Conservation (phyloP, 1,284 basidiomycete genomes). For the Trametes sp. region DNA sequence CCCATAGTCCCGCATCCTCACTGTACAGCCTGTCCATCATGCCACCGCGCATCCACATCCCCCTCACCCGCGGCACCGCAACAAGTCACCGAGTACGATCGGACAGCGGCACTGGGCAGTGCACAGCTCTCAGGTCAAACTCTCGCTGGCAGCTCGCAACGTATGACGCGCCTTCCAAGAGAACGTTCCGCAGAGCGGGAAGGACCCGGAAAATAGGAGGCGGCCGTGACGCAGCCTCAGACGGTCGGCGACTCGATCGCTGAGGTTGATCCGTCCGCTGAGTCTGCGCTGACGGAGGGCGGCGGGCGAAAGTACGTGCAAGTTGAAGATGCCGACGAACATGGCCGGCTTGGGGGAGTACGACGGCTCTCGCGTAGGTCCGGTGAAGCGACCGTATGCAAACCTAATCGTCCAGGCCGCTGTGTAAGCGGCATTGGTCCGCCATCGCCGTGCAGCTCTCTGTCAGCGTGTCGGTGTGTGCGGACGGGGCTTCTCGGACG, state of each 20-base stretch:
- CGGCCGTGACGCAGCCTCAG: neutral
- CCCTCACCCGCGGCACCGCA: neutral
- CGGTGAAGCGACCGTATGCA: too few species aligned
- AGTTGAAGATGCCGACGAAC: too few species aligned
- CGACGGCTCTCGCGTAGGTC: neutral
- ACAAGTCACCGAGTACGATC: constrained; percentile 9
- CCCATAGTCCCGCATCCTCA: too few species aligned
- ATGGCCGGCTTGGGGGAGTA: too few species aligned
- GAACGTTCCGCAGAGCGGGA: constrained; percentile 12
- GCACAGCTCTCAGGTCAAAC: constrained; percentile 13
- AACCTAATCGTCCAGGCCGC: neutral
- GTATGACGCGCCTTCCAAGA: neutral
- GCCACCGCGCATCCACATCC: too few species aligned
- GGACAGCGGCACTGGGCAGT: too few species aligned
- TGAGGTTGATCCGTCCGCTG: constrained; percentile 1
- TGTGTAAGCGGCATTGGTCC: neutral
- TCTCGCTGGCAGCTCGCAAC: constrained; percentile 2
- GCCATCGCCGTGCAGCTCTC: neutral
- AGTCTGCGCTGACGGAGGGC: neutral
- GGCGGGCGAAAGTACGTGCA: too few species aligned
- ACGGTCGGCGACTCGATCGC: neutral
- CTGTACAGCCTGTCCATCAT: too few species aligned
- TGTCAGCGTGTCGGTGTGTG: neutral
- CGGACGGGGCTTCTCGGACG: neutral
- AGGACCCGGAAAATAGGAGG: too few species aligned